phyloP scores from a whole-genome alignment of 352 stramenopile genomes.

The Globisporangium heterothallicum region DNA sequence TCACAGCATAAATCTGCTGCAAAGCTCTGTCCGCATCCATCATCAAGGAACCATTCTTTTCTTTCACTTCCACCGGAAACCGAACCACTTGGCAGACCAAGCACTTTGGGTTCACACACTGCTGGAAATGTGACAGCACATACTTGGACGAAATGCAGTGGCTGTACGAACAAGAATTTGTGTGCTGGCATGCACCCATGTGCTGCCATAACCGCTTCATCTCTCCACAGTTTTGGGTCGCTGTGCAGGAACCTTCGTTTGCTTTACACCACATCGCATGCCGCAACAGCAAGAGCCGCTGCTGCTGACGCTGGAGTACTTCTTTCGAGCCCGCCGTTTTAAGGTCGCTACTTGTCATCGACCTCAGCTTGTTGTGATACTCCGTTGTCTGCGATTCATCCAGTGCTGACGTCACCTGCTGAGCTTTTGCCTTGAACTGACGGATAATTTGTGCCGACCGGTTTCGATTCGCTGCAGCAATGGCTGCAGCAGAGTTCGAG shows the following conservation, averaged over 20 bases:
- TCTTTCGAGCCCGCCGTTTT: slow-evolving; percentile 84
- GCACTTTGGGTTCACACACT: slow-evolving; percentile 97
- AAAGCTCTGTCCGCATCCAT: slow-evolving; percentile 70
- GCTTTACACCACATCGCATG: slow-evolving; percentile 98
- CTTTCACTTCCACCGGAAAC: slow-evolving; percentile 95
- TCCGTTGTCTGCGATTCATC: slow-evolving; percentile 74
- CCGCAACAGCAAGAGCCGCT: slow-evolving; percentile 94
- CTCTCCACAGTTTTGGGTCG: slow-evolving; percentile 94
- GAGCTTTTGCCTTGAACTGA: slow-evolving; percentile 71
- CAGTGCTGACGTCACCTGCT: slow-evolving; percentile 77
- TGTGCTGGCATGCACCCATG: slow-evolving; percentile 97
- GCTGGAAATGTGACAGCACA: slow-evolving; percentile 98
- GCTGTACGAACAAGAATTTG: slow-evolving; percentile 93
- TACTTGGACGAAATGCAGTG: slow-evolving; percentile 99
- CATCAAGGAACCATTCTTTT: slow-evolving; percentile 85
- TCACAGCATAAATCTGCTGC: slow-evolving; percentile 74
- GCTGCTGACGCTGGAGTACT: slow-evolving; percentile 97
- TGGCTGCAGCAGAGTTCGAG: slow-evolving; percentile 17
- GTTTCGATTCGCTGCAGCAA: slow-evolving; percentile 40
- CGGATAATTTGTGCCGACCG: slow-evolving; percentile 78
- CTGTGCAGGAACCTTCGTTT: slow-evolving; percentile 89
- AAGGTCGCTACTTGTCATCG: slow-evolving; percentile 72
- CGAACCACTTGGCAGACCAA: slow-evolving; percentile 96
- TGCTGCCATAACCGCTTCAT: slow-evolving; percentile 99
- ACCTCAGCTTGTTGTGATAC: slow-evolving; percentile 81